Evolutionary conservation across 495 filamentous ascomycete species (phyloP).

Genomic region (Penicillium paxilli): DNA sequence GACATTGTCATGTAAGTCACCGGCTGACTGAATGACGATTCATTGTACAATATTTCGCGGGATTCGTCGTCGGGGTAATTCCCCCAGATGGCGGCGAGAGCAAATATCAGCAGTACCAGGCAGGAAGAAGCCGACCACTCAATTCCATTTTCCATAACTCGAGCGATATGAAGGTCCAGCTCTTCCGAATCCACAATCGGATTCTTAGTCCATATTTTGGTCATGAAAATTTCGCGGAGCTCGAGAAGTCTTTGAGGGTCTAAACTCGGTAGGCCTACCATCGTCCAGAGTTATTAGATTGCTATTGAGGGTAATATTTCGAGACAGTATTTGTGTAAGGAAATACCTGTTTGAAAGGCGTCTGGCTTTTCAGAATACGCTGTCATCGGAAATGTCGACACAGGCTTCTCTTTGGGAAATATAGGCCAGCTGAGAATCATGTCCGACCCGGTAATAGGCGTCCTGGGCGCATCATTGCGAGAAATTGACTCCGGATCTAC

Average conservation of each 20-base stretch:
- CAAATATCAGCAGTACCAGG: constrained; percentile 34
- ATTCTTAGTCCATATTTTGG: constrained; percentile 31
- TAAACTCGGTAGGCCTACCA: background rate
- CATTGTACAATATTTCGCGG: constrained; percentile 18
- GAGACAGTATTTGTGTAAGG: background rate
- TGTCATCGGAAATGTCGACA: constrained; percentile 25
- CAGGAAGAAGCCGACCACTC: constrained; percentile 36
- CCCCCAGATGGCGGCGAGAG: constrained; percentile 37
- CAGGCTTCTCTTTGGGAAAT: constrained; percentile 27
- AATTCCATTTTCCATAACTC: constrained; percentile 28
- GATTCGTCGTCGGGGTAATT: constrained; percentile 33
- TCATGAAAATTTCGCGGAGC: constrained; percentile 27
- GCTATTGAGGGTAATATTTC: background rate
- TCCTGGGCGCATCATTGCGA: constrained; percentile 30
- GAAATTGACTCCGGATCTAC: constrained; percentile 29
- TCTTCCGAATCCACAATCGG: constrained; percentile 28
- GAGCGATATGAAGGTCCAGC: constrained; percentile 24
- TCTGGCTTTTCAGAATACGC: constrained; percentile 30
- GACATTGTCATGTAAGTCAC: constrained; percentile 22
- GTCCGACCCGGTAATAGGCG: constrained; percentile 31
- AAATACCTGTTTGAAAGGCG: constrained; percentile 23
- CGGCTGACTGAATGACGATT: constrained; percentile 14
- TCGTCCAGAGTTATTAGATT: too few species aligned
- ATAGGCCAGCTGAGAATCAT: constrained; percentile 35
- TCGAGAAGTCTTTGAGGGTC: constrained; percentile 23